Percentiles rank a stretch among this genome's conserved stretches.
phyloP scores from a whole-genome alignment of 2,329 filamentous ascomycete genomes.

The Colletotrichum endophyticum region DNA sequence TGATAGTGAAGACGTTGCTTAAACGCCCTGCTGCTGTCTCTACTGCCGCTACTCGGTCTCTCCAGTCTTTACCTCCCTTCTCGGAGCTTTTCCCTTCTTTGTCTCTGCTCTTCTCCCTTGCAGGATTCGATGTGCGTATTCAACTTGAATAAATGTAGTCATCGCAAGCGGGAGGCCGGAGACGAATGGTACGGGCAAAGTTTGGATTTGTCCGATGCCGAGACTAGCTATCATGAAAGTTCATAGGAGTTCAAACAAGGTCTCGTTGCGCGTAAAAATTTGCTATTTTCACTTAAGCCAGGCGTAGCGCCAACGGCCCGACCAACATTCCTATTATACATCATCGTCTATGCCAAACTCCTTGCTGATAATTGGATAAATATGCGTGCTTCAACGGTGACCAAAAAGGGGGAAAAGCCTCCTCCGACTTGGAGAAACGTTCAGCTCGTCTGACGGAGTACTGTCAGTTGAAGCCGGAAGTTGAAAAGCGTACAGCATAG shows the following conservation, averaged over 20 bases:
- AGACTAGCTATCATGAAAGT: neutral
- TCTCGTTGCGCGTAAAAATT: neutral
- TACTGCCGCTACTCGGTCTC: neutral
- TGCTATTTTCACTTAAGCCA: neutral
- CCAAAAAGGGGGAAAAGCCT: neutral
- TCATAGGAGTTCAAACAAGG: neutral
- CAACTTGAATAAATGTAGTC: neutral
- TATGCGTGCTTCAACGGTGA: neutral
- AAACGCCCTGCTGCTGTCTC: neutral
- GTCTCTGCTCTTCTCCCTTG: neutral
- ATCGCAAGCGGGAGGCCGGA: neutral
- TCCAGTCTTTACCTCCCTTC: neutral
- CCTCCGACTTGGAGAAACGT: neutral
- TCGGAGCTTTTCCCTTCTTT: neutral
- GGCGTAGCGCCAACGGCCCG: neutral
- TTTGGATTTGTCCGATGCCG: neutral
- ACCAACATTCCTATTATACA: neutral
- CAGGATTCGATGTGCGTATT: neutral
- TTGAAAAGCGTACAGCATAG: neutral
- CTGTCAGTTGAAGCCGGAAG: neutral
- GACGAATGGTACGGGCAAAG: neutral
- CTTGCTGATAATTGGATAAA: neutral
- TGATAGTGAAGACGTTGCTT: neutral
- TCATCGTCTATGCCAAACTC: neutral
- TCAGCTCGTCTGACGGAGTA: neutral